phyloP scores from a whole-genome alignment of 306 rosid genomes.

The Casuarina glauca region DNA sequence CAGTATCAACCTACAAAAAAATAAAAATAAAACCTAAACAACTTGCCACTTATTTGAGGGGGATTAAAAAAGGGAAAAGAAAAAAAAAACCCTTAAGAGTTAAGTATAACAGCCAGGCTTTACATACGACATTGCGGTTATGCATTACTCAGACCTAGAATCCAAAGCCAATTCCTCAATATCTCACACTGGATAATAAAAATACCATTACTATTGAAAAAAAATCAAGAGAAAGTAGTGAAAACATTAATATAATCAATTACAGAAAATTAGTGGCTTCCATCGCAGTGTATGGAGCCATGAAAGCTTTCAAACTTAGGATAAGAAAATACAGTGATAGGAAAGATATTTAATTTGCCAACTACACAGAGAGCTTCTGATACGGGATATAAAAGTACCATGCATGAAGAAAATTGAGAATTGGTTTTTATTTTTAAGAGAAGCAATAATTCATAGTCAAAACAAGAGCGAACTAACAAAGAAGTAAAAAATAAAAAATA shows the following conservation, averaged over 20 bases:
- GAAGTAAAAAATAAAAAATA: neutral
- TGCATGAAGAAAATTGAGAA: neutral
- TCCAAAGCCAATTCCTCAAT: neutral
- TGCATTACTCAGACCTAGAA: neutral
- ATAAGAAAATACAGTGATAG: neutral
- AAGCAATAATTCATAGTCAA: neutral
- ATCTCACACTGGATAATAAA: neutral
- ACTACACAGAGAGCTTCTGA: neutral
- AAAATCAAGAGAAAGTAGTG: neutral
- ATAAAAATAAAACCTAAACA: constrained; percentile 8
- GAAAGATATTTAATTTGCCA: neutral
- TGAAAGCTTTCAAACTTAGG: neutral
- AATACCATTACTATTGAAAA: neutral
- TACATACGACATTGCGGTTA: neutral
- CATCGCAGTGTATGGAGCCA: neutral
- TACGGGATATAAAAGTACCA: neutral
- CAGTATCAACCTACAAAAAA: constrained; percentile 80
- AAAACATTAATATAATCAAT: neutral
- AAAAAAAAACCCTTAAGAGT: too few species aligned
- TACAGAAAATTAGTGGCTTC: neutral
- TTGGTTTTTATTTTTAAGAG: neutral
- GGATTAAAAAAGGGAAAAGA: too few species aligned
- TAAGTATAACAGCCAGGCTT: neutral
- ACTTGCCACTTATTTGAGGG: too few species aligned
- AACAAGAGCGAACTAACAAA: neutral